Conservation (phyloP, 768 basidiomycete genomes). For the Naganishia onofrii region DNA sequence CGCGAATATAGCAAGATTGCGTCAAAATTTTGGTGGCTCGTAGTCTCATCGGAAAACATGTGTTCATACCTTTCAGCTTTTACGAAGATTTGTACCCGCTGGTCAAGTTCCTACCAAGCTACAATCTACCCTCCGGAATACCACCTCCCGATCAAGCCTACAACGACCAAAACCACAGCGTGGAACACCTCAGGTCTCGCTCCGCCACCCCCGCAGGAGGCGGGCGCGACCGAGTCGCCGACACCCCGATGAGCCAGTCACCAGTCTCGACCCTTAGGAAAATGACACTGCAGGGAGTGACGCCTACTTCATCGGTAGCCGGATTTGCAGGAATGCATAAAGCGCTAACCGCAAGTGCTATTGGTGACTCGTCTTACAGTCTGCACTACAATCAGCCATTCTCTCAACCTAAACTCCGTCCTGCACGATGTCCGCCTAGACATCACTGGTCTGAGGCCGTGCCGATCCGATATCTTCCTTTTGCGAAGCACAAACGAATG, state of each 20-base stretch:
- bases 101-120: conserved; percentile 38
- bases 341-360: neutral
- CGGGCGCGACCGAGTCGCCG: conserved; percentile 4
- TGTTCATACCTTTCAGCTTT: conserved; percentile 30
- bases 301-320: neutral
- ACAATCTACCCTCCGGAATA: conserved; percentile 29
- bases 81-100: conserved; percentile 51
- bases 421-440: conserved; percentile 20
- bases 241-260: conserved; percentile 1
- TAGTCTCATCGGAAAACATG: neutral
- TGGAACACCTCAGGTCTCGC: conserved; percentile 5
- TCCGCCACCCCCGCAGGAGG: neutral
- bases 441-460: conserved; percentile 11
- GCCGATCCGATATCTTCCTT: conserved; percentile 32
- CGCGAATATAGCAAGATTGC: too few species aligned
- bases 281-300: neutral
- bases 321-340: conserved; percentile 14
- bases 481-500: conserved; percentile 33
- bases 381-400: conserved; percentile 8
- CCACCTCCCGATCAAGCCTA: conserved; percentile 10
- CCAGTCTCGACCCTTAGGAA: conserved; percentile 4
- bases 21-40: neutral
- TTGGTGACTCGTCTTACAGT: conserved; percentile 3
- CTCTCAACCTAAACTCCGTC: conserved; percentile 23
- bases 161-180: conserved; percentile 13